Evolutionary conservation across 2,329 filamentous ascomycete species (phyloP), one percentile per base, ranked within the genome.

Genomic region (Hymenoscyphus repandus): DNA sequence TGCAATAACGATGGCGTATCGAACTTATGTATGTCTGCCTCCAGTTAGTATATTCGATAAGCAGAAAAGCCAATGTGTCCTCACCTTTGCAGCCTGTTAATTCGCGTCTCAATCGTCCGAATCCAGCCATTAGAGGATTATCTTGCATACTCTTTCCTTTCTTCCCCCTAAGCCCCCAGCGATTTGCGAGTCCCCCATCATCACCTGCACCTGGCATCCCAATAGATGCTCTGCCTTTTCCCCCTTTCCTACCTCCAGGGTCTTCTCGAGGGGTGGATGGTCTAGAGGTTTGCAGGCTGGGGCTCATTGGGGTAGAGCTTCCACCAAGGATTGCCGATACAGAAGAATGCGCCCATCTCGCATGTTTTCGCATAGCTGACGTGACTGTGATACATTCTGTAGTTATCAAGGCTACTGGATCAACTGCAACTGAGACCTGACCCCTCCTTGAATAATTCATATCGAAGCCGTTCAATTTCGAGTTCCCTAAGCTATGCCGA

Each of bases 311-410:
- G 66, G 66, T 72, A 49, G 75, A 73, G 48, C 75, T 76, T 58
- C 90, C 90, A 45, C 93, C 93, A 31, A 99, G 77, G 54, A 99
- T 99, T 47, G 92, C 92, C 34, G 93, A 90, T 40, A 99, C 93
- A 5, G 91, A 96, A 11, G 91, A 96, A 68, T 97, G 91, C 43
- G 90, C 90, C 77, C 92, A 97, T 58, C 93, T 87, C 58, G 90
- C 88, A 79, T 96, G 86, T 73, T 99, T 99, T 65, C 95, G 91
- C 80, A 99, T 96, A 54, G 91, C 90, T 56, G 92, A 96, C 12
- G 93, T 97, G 72, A 99, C 92, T 41, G 91, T 92, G 67, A 97
- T 97, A 70, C 93, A 99, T 83, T 99, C 93, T 70, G 92, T 96
- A 57, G 95, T 96, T 58, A 99, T 90, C 62, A 99, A 76, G 44